phyloP scores from a whole-genome alignment of 129 eudicot genomes.

The Escallonia herrerae region DNA sequence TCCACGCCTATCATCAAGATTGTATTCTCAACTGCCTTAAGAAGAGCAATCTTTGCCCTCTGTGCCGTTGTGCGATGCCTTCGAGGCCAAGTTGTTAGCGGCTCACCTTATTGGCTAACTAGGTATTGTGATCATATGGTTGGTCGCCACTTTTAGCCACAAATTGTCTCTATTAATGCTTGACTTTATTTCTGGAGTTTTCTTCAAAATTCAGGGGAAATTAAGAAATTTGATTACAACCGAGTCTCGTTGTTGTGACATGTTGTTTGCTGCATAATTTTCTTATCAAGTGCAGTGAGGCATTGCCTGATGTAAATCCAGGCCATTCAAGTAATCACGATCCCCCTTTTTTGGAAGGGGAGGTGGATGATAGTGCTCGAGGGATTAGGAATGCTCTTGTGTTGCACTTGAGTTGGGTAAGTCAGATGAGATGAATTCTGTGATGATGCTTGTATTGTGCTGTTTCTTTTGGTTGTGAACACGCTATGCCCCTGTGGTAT shows the following conservation, averaged over 20 bases:
- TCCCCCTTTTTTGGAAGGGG: conserved; percentile 64
- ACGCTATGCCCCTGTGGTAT: not conserved
- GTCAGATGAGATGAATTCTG: conserved; percentile 20
- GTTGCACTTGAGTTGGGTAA: conserved; percentile 59
- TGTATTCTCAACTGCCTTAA: too few species aligned
- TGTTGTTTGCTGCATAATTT: conserved; percentile 87
- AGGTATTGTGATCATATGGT: too few species aligned
- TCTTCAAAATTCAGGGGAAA: too few species aligned
- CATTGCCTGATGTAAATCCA: conserved; percentile 43
- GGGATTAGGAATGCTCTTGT: conserved; percentile 69
- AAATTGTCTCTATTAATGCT: too few species aligned
- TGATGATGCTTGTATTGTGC: not conserved
- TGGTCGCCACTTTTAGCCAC: too few species aligned
- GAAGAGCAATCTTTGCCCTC: too few species aligned
- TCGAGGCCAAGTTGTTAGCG: too few species aligned
- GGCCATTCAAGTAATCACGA: conserved; percentile 36
- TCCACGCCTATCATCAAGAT: too few species aligned
- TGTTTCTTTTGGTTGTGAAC: conserved; percentile 5
- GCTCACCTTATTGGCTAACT: too few species aligned
- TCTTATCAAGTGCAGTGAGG: conserved; percentile 73
- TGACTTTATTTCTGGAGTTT: too few species aligned
- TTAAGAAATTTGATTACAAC: too few species aligned
- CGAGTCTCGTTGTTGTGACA: conserved; percentile 44
- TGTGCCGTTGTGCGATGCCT: too few species aligned
- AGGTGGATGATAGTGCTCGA: conserved; percentile 54